A percentile compares a stretch with the other conserved stretches of the same genome.
Conservation (phyloP, 768 basidiomycete species). For the Leccinum olivaceopallidum region DNA sequence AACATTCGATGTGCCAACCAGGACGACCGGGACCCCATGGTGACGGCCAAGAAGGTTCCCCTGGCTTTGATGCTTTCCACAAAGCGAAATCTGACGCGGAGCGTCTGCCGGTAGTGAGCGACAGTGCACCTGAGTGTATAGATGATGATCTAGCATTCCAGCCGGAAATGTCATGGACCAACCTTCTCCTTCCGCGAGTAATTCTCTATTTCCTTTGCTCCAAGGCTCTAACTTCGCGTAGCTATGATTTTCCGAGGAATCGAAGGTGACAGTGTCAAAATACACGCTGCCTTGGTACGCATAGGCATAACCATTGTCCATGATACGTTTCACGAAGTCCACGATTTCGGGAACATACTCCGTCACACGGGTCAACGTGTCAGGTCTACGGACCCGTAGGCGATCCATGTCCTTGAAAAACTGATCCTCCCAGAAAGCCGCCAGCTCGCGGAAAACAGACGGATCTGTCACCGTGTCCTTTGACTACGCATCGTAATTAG, state of each 20-base stretch:
- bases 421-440: slow-evolving; percentile 84
- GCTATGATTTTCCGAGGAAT: slow-evolving; percentile 69
- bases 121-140: slow-evolving; percentile 51
- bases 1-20: slow-evolving; percentile 99
- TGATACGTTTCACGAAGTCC: slow-evolving; percentile 79
- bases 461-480: slow-evolving; percentile 84
- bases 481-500: slow-evolving; percentile 45
- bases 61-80: slow-evolving; percentile 96
- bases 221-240: slow-evolving; percentile 97
- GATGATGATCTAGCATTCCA: neutral
- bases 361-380: slow-evolving; percentile 91
- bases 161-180: slow-evolving; percentile 10
- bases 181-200: slow-evolving; percentile 95
- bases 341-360: slow-evolving; percentile 98
- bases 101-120: slow-evolving; percentile 60
- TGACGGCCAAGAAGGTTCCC: slow-evolving; percentile 95
- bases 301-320: slow-evolving; percentile 80
- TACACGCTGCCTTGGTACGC: slow-evolving; percentile 82
- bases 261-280: slow-evolving; percentile 85
- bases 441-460: slow-evolving; percentile 75
- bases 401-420: slow-evolving; percentile 93
- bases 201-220: slow-evolving; percentile 90
- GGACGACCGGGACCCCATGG: slow-evolving; percentile 93
- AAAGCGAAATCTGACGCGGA: slow-evolving; percentile 94
- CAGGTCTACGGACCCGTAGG: slow-evolving; percentile 84